These are phyloP conservation scores for Epipyxis sp. DNA, from an alignment of 108 stramenopile species.

Conservation along the genomic window DNA sequence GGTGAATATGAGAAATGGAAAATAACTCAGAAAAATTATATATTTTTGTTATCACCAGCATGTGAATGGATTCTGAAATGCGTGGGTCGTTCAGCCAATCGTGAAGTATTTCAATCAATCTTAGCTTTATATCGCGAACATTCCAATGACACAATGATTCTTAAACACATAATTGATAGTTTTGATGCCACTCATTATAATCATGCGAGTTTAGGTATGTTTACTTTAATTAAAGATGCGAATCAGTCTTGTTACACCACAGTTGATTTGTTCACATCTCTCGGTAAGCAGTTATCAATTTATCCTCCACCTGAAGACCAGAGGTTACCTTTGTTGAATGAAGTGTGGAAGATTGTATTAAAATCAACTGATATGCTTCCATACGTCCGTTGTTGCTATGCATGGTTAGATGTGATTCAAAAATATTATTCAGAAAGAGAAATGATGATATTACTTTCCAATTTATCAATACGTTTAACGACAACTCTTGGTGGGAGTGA, in stretches of 20 bases:
- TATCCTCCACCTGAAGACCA: constrained; percentile 40
- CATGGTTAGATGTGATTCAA: constrained; percentile 41
- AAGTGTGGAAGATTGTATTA: constrained; percentile 42
- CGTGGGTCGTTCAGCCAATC: not conserved
- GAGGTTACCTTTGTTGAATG: constrained; percentile 40
- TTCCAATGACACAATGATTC: constrained; percentile 42
- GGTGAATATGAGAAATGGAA: not conserved
- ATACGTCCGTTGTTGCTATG: constrained; percentile 31
- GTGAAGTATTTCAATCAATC: constrained; percentile 18
- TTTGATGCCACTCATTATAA: constrained; percentile 40
- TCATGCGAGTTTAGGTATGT: constrained; percentile 33
- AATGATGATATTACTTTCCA: constrained; percentile 23
- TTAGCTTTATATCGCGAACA: constrained; percentile 39
- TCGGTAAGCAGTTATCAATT: constrained; percentile 24
- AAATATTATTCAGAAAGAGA: constrained; percentile 33
- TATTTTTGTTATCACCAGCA: constrained; percentile 49
- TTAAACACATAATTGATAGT: constrained; percentile 42
- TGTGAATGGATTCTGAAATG: constrained; percentile 47
- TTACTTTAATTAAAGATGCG: constrained; percentile 32
- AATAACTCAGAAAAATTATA: constrained; percentile 35
- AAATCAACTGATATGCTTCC: constrained; percentile 20
- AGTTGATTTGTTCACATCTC: constrained; percentile 24
- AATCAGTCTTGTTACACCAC: not conserved
- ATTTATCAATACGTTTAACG: constrained; percentile 20
- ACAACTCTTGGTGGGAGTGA: no score